phyloP scores from a whole-genome alignment of 108 stramenopile species.

The Bacterosira constricta region DNA sequence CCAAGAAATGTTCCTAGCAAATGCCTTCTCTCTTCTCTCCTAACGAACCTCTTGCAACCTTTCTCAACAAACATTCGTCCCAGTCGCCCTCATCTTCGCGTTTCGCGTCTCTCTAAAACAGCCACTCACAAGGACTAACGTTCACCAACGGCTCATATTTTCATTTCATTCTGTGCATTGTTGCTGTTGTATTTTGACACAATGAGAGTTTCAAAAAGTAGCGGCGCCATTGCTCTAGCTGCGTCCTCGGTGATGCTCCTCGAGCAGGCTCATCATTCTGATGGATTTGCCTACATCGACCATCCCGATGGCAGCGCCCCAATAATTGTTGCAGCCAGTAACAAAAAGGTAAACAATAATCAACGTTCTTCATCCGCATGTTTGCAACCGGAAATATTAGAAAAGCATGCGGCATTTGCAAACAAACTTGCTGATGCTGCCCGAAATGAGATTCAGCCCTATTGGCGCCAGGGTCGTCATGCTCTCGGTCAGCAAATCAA shows the following conservation, averaged over 20 bases:
- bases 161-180: too few relatives aligned
- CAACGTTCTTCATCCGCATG: background rate
- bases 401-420: slow-evolving; percentile 39
- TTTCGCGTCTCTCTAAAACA: background rate
- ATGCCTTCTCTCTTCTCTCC: too few relatives aligned
- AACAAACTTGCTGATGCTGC: slow-evolving; percentile 45
- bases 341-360: background rate
- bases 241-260: background rate
- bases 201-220: background rate
- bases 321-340: background rate
- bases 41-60: too few relatives aligned
- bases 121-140: background rate
- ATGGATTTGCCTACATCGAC: slow-evolving; percentile 8
- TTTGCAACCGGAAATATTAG: background rate
- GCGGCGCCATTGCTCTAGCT: background rate
- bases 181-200: too few relatives aligned
- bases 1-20: too few relatives aligned
- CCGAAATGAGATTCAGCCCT: slow-evolving; percentile 39
- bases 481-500: slow-evolving; percentile 43
- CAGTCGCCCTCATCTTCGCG: too few relatives aligned
- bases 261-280: background rate
- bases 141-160: background rate
- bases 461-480: slow-evolving; percentile 42
- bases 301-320: slow-evolving; percentile 9
- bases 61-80: too few relatives aligned